phyloP scores from a whole-genome alignment of 2,329 filamentous ascomycete species.

The Aspergillus latus region DNA sequence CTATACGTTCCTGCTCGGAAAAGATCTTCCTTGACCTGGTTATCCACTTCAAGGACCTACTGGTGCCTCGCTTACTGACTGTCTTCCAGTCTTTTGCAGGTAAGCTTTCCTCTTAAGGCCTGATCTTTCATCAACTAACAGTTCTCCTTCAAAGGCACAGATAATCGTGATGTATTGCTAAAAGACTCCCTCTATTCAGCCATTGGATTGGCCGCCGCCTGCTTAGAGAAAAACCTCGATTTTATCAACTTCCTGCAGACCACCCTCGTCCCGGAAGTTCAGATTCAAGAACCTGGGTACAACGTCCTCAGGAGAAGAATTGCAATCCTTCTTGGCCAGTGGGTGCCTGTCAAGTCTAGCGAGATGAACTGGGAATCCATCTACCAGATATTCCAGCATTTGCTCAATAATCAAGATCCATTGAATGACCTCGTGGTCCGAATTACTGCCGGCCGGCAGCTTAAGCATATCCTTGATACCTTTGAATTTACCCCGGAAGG shows the following conservation, averaged over 20 bases:
- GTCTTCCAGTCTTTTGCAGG: constrained; percentile 80
- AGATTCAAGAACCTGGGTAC: constrained; percentile 65
- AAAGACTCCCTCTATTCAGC: constrained; percentile 96
- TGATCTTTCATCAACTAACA: constrained; percentile 19
- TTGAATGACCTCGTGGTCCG: constrained; percentile 89
- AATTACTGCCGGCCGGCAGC: constrained; percentile 82
- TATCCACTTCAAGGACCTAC: constrained; percentile 79
- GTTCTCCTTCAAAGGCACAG: constrained; percentile 42
- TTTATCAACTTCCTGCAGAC: constrained; percentile 77
- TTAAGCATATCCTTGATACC: constrained; percentile 78
- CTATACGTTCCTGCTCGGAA: constrained; percentile 87
- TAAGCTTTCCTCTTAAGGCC: constrained; percentile 36
- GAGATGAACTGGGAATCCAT: constrained; percentile 68
- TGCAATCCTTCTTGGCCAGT: constrained; percentile 84
- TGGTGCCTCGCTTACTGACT: constrained; percentile 73
- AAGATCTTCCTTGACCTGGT: constrained; percentile 90
- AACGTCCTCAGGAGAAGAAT: constrained; percentile 85
- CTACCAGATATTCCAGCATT: constrained; percentile 85
- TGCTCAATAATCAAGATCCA: constrained; percentile 73
- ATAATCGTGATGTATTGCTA: constrained; percentile 69
- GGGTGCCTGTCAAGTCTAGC: constrained; percentile 76
- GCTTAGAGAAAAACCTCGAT: constrained; percentile 72
- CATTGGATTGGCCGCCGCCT: constrained; percentile 78
- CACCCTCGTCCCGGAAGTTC: constrained; percentile 75
- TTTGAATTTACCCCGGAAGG: constrained; percentile 73